Percentiles rank a stretch among this genome's conserved stretches.
Evolutionary conservation across 2,329 filamentous ascomycete species (phyloP).

Genomic region (Apiospora saccharicola): DNA sequence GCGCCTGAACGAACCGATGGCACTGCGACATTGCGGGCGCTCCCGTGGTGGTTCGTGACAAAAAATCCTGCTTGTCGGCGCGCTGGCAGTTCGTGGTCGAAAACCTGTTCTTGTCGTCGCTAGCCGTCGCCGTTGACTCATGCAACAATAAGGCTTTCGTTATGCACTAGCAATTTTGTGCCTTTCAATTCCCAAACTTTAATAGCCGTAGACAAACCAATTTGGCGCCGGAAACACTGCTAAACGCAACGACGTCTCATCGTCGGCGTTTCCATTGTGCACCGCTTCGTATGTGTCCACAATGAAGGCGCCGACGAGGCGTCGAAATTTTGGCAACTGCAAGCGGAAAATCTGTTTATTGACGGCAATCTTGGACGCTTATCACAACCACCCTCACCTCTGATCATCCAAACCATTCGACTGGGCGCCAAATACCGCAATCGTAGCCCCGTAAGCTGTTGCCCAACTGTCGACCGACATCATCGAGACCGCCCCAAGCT

Average conservation of each 20-base stretch:
- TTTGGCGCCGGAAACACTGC: not conserved
- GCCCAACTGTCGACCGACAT: conserved; percentile 39
- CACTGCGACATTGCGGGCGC: conserved; percentile 6
- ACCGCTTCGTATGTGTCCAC: not conserved
- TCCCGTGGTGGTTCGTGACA: not conserved
- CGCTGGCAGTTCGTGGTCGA: not conserved
- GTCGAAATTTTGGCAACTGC: too few relatives aligned
- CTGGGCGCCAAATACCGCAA: too few relatives aligned
- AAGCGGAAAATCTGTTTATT: too few relatives aligned
- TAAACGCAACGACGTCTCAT: not conserved
- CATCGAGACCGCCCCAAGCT: conserved; percentile 47
- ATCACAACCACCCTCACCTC: too few relatives aligned
- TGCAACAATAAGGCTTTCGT: not conserved
- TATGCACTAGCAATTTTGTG: not conserved
- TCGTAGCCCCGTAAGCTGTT: too few relatives aligned
- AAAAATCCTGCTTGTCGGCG: not conserved
- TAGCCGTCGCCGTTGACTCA: not conserved
- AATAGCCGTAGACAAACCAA: not conserved
- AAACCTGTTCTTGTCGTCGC: not conserved
- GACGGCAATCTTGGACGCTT: too few relatives aligned
- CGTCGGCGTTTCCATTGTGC: not conserved
- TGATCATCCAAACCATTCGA: too few relatives aligned
- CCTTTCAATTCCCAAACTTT: not conserved
- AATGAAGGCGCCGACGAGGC: too few relatives aligned
- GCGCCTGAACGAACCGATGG: not conserved